Conservation (phyloP, 2,329 filamentous ascomycete species). For the Bertia moriformis region DNA sequence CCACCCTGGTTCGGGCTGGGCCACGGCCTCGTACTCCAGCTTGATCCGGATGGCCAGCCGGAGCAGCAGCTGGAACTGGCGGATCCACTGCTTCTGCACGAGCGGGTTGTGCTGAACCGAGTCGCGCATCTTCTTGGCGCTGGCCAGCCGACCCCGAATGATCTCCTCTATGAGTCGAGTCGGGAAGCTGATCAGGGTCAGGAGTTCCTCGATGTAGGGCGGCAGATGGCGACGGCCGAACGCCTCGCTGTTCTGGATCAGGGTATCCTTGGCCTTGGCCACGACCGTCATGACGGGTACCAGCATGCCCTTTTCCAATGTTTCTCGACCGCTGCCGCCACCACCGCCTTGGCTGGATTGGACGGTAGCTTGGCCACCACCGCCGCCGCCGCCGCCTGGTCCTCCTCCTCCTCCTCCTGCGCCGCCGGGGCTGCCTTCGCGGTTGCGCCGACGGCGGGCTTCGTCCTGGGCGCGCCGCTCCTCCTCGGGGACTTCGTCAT, state of each 20-base stretch:
- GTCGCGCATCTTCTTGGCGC: constrained; percentile 90
- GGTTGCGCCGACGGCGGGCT: not conserved
- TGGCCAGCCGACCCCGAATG: constrained; percentile 77
- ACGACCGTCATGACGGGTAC: constrained; percentile 73
- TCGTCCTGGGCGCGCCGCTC: constrained; percentile 4
- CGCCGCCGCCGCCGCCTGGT: too few species aligned
- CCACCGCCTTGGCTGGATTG: too few species aligned
- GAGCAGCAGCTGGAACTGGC: constrained; percentile 85
- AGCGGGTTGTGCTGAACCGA: constrained; percentile 80
- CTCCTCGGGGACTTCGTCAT: constrained; percentile 47
- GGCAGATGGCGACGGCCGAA: constrained; percentile 84
- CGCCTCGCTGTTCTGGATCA: constrained; percentile 71
- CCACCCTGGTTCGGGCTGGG: constrained; percentile 81
- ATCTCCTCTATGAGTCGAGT: constrained; percentile 93
- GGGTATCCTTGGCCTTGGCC: constrained; percentile 77
- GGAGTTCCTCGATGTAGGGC: constrained; percentile 88
- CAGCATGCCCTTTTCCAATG: constrained; percentile 62
- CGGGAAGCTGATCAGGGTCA: constrained; percentile 93
- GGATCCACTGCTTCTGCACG: constrained; percentile 95
- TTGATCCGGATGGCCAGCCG: constrained; percentile 89
- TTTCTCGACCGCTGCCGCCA: too few species aligned
- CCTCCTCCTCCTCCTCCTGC: constrained; percentile 15
- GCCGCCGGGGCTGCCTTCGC: too few species aligned
- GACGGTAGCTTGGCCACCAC: too few species aligned
- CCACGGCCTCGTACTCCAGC: constrained; percentile 69